Evolutionary conservation across 768 basidiomycete genomes (phyloP), one percentile per base, ranked within the genome.

Genomic region (Russula emetica): DNA sequence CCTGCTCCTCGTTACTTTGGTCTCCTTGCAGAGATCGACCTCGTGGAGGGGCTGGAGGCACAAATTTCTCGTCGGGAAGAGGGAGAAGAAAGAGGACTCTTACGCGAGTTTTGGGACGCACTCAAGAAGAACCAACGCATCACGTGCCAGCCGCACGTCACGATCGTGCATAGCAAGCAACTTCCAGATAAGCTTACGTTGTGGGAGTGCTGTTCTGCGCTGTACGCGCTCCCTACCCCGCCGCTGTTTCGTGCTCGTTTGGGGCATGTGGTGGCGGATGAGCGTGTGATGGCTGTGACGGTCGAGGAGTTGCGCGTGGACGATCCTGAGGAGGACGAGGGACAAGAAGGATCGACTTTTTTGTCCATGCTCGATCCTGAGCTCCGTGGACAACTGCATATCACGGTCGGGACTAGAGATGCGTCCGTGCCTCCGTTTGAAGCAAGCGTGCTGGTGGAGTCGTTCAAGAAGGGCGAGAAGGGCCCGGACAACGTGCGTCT

Each of bases 331-430:
- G 70, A 66, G 30, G 71, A 70, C 16, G 70, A 60, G 2, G 73
- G 75, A 30, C 75, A 77, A 61, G 75, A 76, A 30, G 82, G 78
- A 5, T 69, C 74, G 6, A 76, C 76, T 55, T 86, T 92, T 55
- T 63, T 86, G 8, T 72, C 75, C 16, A 59, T 67, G 42, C 69
- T 92, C 18, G 76, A 81, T 0, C 72, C 77, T 6, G 78, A 81
- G 14, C 67, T 88, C 13, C 77, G 76, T 60, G 69, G 75, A 7
- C 64, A 82, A 62, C 73, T 95, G 69, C 97, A 98, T 71, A 82
- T 98, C 60, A 98, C 97, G 0, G 85, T 98, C 6, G 97, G 92
- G 9, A 95, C 92, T 18, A 69, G 71, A 55, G 71, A 79, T 47
- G 72, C 72, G 13, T 75, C 75, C 9, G 77, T 94, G 3, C 62